phyloP scores from a whole-genome alignment of 345 rosid species.

The Eucalyptus microcorys region DNA sequence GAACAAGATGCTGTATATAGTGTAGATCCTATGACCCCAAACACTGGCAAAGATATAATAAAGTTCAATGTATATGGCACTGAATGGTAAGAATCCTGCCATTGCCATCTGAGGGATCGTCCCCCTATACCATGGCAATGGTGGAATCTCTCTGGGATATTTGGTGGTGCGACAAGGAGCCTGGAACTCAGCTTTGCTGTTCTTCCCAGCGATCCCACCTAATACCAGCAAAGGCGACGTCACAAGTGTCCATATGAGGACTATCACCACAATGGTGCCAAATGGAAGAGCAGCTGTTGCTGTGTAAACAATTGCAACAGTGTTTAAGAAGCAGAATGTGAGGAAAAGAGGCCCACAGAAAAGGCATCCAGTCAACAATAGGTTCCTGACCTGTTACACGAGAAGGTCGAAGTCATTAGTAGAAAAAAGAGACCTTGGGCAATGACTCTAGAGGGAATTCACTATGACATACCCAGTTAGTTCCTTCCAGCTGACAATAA shows the following conservation, averaged over 20 bases:
- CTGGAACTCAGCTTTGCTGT: constrained; percentile 53
- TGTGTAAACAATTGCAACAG: constrained; percentile 40
- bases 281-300: constrained; percentile 45
- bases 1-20: constrained; percentile 44
- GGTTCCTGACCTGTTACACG: constrained; percentile 32
- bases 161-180: constrained; percentile 56
- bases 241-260: constrained; percentile 42
- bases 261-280: constrained; percentile 41
- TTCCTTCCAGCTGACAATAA: constrained; percentile 46
- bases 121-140: constrained; percentile 40
- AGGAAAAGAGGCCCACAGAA: constrained; percentile 45
- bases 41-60: constrained; percentile 51
- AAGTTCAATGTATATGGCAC: constrained; percentile 48
- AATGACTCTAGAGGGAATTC: neutral
- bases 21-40: constrained; percentile 56
- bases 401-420: neutral
- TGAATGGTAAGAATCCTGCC: constrained; percentile 52
- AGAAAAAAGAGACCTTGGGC: neutral
- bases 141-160: constrained; percentile 45
- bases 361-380: constrained; percentile 34
- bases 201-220: constrained; percentile 51
- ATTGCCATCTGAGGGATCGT: constrained; percentile 51
- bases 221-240: constrained; percentile 36
- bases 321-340: constrained; percentile 41
- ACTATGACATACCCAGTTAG: constrained; percentile 27